Evolutionary conservation across 768 basidiomycete species (phyloP), one percentile per base, ranked within the genome.

Genomic region (Tricholoma hemisulphureum): DNA sequence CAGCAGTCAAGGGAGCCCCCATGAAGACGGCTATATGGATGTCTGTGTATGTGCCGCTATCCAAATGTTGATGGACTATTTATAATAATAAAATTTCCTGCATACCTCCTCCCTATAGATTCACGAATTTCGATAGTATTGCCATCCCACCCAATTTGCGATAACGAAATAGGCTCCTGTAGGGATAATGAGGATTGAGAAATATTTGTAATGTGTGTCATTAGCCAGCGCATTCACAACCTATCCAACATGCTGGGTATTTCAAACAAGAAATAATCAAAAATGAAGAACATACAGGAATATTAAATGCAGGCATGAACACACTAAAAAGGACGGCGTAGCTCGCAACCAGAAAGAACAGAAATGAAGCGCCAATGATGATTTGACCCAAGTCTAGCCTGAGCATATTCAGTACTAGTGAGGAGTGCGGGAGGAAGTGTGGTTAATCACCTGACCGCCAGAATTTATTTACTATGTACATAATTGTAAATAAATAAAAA

Each of bases 91-190:
- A 28, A 3, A 16, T n/a, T 8, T 28, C 28, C 23, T 29, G 48
- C 24, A 43, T 34, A 3, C 13, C n/a, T 14, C 6, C 45, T 26
- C 21, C 6, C 23, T 34, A 21, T 9, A n/a, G 9, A 18, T 46
- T 83, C 72, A 95, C 10, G 93, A 93, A 71, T 95, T 94, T 43
- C 90, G 85, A 69, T 93, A 98, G 72, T 93, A 97, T 71, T 98
- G 94, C 94, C 95, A 98, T 39, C 95, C 95, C 35, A 96, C 92
- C 96, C 96, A 98, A 67, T 98, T 98, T 39, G 94, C 93, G 65
- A 98, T 98, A 53, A 93, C 90, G 71, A 95, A 96, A 73, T 93
- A 95, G 37, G 88, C 80, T 9, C 81, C 84, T 7, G 87, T 87
- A 11, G 96, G 94, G 45, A 98, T 81, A 43, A 95, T 77, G 35